Base-by-base conservation (phyloP, 179 eudicot genomes). In the Drosera spatulata region DNA sequence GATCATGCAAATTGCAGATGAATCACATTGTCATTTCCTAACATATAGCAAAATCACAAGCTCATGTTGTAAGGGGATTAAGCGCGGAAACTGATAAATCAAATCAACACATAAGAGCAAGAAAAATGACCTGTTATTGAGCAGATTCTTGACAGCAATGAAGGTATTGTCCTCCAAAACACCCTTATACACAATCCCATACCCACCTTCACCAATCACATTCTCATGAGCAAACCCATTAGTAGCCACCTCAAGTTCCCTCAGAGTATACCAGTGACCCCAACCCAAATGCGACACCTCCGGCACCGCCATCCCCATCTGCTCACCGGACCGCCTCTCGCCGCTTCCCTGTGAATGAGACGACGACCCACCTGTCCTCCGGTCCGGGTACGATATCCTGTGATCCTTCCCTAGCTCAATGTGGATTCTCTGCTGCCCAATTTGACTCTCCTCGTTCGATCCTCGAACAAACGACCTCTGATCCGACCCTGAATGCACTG, bases 191-290 rank as follows among this genome's bases (percentile, higher is more conserved):
- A 93, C 99, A 46, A 93, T 75, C 39, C 97, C 99, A 70, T 93
- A 93, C 60, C 99, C 99, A 69, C 99, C 99, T 68, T 93, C 99
- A 13, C 99, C 99, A 62, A 93, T 65, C 64, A 93, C 75, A 82
- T 88, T 85, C 63, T 93, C 99, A 76, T 88, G 86, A 1, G 99
- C 79, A 66, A 93, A 93, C 56, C 95, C 68, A 61, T 69, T 73
- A 12, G 99, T 93, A 4, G 96, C 95, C 33, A 73, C 64, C 73
- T 93, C 96, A 53, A 93, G 88, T 70, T 93, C 99, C 68, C 99
- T 79, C 49, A 93, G 70, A 0, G 99, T 89, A 58, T 88, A 93
- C 96, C 99, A 93, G 63, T 89, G 99, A 58, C 99, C 99, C 99
- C 99, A 93, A 58, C 99, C 99, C 75, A 93, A 66, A 62, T 93